Evolutionary conservation across 169 alveolate genomes (phyloP), one percentile per base, ranked within the genome.

Genomic region (Plasmodium gaboni): DNA sequence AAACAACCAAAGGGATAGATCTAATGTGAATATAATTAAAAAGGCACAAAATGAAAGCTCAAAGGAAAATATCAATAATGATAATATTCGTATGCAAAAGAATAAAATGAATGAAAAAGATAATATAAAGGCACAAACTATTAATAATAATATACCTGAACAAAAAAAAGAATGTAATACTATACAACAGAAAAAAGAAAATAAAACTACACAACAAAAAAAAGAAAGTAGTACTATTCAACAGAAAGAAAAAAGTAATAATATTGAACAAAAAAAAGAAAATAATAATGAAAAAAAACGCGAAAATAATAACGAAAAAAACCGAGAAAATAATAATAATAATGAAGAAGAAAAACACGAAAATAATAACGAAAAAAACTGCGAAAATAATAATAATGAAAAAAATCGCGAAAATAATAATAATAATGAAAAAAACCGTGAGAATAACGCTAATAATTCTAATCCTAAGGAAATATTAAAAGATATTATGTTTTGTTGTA

Each of bases 161-260:
- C 46, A 38, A 57, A 70, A 70, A 48, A 70, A 70, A 28, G 55
- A 38, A 26, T 42, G 24, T 13, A 68, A 32, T 32, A 32, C 46
- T 38, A 38, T 38, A 5, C 46, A 70, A 50, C 44, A 70, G 42
- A 70, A 70, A 48, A 70, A 70, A 28, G 55, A 38, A 51, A 70
- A 70, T 6, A 68, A 38, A 6, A 6, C 17, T 44, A 70, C 15
- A 42, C 22, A 38, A 70, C 46, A 32, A 32, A 32, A 32, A 4
- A 38, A 38, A 38, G 46, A 38, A 6, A 38, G 10, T 38, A 38
- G 7, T 38, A 38, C 19, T 46, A 70, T 46, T 46, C 17, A 38
- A 70, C 46, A 38, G 1, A 38, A 38, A 38, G 0, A 38, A 38
- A 9, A 38, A 38, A 38, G 9, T 38, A 38, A 38, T 38, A 38